Conservation (phyloP, 768 basidiomycete genomes). For the Botryobasidium botryosum region DNA sequence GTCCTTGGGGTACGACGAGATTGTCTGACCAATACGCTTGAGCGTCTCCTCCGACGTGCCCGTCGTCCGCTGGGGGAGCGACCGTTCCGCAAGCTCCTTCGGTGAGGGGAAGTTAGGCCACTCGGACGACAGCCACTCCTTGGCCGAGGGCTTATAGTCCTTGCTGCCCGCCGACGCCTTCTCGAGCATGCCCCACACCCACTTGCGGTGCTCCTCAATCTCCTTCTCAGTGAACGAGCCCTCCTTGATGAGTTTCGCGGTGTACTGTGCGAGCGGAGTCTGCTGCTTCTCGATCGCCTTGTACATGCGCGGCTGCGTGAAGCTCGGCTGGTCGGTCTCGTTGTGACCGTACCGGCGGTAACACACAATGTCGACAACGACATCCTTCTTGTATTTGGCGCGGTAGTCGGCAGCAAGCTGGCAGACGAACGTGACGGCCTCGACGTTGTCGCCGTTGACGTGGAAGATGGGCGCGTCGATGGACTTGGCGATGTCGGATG, state of each 20-base stretch:
- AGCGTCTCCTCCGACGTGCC: slow-evolving; percentile 63
- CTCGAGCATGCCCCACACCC: slow-evolving; percentile 99
- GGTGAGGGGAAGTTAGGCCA: slow-evolving; percentile 99
- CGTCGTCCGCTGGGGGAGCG: slow-evolving; percentile 80
- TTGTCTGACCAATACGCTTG: slow-evolving; percentile 67
- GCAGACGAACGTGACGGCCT: slow-evolving; percentile 97
- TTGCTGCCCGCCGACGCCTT: slow-evolving; percentile 86
- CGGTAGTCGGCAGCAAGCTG: slow-evolving; percentile 96
- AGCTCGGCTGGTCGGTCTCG: slow-evolving; percentile 96
- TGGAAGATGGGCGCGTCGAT: slow-evolving; percentile 99
- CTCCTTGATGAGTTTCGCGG: slow-evolving; percentile 76
- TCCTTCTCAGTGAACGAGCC: slow-evolving; percentile 92
- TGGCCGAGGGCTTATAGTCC: slow-evolving; percentile 86
- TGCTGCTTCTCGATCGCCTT: slow-evolving; percentile 89
- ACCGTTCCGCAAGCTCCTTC: slow-evolving; percentile 81
- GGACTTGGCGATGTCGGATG: slow-evolving; percentile 94
- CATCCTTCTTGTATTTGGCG: slow-evolving; percentile 97
- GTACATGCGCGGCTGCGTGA: slow-evolving; percentile 99
- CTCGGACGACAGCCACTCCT: slow-evolving; percentile 94
- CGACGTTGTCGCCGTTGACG: slow-evolving; percentile 96
- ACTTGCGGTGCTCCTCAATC: slow-evolving; percentile 95
- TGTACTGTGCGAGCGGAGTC: slow-evolving; percentile 80
- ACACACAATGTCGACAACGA: slow-evolving; percentile 96
- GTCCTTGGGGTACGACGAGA: slow-evolving; percentile 69
- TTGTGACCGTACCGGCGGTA: slow-evolving; percentile 99